Percentiles rank a stretch among this genome's conserved stretches.
Evolutionary conservation across 805 yeast species (phyloP).

Genomic region (Sugiyamaella chiloensis): DNA sequence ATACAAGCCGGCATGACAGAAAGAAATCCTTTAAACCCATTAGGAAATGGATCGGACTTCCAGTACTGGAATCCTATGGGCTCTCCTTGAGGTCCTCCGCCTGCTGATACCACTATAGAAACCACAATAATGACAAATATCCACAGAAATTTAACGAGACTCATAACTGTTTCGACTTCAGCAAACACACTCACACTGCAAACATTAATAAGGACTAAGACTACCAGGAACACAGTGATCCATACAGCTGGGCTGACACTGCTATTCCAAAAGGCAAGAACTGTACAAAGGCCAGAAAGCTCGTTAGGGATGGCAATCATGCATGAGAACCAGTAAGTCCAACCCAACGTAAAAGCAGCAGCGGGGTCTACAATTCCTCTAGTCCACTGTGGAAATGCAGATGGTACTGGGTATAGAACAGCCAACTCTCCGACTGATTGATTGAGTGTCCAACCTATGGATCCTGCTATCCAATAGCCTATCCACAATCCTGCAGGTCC

Average conservation of each 20-base stretch:
- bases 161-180: conserved; percentile 51
- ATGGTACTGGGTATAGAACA: conserved; percentile 65
- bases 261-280: conserved; percentile 76
- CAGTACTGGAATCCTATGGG: conserved; percentile 4
- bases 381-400: conserved; percentile 71
- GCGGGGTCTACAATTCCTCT: conserved; percentile 75
- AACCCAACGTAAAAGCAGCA: conserved; percentile 67
- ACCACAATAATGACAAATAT: background rate
- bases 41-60: conserved; percentile 49
- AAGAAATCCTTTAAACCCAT: conserved; percentile 68
- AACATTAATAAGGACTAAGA: conserved; percentile 61
- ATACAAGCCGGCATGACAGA: conserved; percentile 65
- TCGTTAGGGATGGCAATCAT: conserved; percentile 79
- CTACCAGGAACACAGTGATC: conserved; percentile 57
- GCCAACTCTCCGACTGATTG: conserved; percentile 75
- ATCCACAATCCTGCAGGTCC: conserved; percentile 66
- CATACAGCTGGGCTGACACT: conserved; percentile 73
- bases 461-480: conserved; percentile 62
- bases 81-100: conserved; percentile 7
- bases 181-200: conserved; percentile 74
- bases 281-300: conserved; percentile 71
- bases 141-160: conserved; percentile 1
- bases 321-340: conserved; percentile 74
- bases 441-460: conserved; percentile 63
- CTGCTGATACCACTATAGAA: conserved; percentile 4